Evolutionary conservation across 129 eudicot genomes (phyloP), one percentile per base, ranked within the genome.

Genomic region (Sambucus nigra): DNA sequence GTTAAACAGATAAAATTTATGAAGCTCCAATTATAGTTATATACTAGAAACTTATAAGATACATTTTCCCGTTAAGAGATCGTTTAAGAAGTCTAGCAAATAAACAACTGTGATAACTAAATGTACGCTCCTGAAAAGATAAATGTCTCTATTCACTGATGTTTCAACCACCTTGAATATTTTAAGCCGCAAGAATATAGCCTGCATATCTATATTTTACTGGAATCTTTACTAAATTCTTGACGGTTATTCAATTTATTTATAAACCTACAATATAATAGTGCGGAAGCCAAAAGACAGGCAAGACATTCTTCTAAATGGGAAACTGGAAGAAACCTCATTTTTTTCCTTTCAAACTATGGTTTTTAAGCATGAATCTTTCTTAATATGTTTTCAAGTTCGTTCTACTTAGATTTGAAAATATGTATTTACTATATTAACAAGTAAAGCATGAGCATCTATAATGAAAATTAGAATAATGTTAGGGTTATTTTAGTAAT

Each of bases 1-100:
- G 55, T 48, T 19, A 17, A 56, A 28, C 19, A 60, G 35, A 25
- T 9, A 35, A 17, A 41, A 35, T 25, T 24, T 32, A 63, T 47
- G 45, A 23, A 25, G 48, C 48, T 22, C 22, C 15, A 42, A 28
- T 3, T 20, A 53, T 47, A 23, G 41, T 31, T 7, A 26, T 12
- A 31, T 31, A 31, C 9, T 28, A 6, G 9, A 35, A 7, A 8
- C 40, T 21, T 27, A 42, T 3, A 40, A 9, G 31, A 17, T 17
- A 41, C 13, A 39, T 38, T 1, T 23, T 26, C 8, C 14, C 15
- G 25, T 11, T 21, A 23, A 2, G 33, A 50, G 55, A 24, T 24
- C 33, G 1, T 10, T 50, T 28, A 50, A 50, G 17, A 50, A 11
- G 25, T 25, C 20, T 13, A 14, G 7, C 32, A 5, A 24, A 24